phyloP scores from a whole-genome alignment of 345 rosid species.

The Cardiospermum halicacabum region DNA sequence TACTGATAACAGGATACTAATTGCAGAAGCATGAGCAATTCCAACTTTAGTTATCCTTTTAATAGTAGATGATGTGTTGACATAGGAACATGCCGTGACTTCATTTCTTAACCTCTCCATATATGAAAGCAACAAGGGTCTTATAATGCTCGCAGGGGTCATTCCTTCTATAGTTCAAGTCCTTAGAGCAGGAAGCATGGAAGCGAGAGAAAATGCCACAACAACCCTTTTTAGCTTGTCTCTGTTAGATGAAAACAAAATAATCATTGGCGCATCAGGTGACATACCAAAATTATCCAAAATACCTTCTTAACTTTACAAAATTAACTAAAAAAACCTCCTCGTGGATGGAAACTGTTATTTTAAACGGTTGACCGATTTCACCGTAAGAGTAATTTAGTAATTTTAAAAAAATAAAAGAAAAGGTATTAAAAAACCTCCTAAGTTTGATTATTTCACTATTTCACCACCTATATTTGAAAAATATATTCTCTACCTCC shows the following conservation, averaged over 20 bases:
- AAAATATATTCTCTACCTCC: no score
- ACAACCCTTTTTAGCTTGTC: conserved; percentile 94
- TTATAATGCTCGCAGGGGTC: conserved; percentile 83
- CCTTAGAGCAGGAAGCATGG: conserved; percentile 77
- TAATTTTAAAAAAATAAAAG: no score
- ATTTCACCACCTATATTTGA: no score
- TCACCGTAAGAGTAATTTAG: no score
- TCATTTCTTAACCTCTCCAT: conserved; percentile 89
- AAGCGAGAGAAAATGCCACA: conserved; percentile 91
- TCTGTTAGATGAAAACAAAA: conserved; percentile 83
- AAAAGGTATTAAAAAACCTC: no score
- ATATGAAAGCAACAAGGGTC: conserved; percentile 68
- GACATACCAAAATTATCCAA: no score
- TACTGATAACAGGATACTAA: conserved; percentile 77
- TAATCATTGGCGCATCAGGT: conserved; percentile 82
- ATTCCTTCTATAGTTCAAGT: conserved; percentile 82
- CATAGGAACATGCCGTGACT: conserved; percentile 83
- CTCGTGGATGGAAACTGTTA: no score
- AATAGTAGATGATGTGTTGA: conserved; percentile 47
- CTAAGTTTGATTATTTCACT: no score
- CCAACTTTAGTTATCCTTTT: conserved; percentile 62
- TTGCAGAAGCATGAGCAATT: conserved; percentile 86
- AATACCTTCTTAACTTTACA: no score
- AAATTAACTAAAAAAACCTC: no score
- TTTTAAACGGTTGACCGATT: no score